phyloP scores from a whole-genome alignment of 306 rosid species.

The Casuarina equisetifolia region DNA sequence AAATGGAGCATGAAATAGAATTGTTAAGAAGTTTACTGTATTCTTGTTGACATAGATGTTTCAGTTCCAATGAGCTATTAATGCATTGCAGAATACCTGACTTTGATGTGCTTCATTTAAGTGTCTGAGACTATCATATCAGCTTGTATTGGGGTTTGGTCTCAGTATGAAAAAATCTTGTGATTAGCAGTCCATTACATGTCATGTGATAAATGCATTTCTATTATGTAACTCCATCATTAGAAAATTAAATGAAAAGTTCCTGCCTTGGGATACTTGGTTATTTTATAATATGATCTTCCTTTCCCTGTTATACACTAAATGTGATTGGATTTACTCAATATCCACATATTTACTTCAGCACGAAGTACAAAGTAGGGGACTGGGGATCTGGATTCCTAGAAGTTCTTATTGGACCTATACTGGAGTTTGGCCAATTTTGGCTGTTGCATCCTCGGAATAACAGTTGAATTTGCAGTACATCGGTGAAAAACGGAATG shows the following conservation, averaged over 20 bases:
- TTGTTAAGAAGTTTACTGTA: not conserved
- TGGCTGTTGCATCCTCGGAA: not conserved
- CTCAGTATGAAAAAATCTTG: not conserved
- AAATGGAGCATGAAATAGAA: not conserved
- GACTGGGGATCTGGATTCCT: not conserved
- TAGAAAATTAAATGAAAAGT: not conserved
- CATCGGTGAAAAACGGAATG: not conserved
- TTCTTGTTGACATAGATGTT: not conserved
- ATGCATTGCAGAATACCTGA: not conserved
- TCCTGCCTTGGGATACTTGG: not conserved
- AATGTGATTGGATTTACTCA: not conserved
- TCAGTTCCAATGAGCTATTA: not conserved
- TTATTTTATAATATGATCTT: not conserved
- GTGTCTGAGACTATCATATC: not conserved
- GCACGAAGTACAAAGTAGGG: not conserved
- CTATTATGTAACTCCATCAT: not conserved
- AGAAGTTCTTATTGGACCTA: not conserved
- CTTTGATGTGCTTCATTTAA: not conserved
- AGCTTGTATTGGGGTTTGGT: not conserved
- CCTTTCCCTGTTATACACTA: not conserved
- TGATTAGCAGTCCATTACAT: not conserved
- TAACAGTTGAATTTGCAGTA: not conserved
- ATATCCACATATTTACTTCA: not conserved
- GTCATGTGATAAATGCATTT: not conserved
- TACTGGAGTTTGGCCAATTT: not conserved